Evolutionary conservation across 1,284 basidiomycete genomes (phyloP), one percentile per base, ranked within the genome.

Genomic region (Moesziomyces globuligerus): DNA sequence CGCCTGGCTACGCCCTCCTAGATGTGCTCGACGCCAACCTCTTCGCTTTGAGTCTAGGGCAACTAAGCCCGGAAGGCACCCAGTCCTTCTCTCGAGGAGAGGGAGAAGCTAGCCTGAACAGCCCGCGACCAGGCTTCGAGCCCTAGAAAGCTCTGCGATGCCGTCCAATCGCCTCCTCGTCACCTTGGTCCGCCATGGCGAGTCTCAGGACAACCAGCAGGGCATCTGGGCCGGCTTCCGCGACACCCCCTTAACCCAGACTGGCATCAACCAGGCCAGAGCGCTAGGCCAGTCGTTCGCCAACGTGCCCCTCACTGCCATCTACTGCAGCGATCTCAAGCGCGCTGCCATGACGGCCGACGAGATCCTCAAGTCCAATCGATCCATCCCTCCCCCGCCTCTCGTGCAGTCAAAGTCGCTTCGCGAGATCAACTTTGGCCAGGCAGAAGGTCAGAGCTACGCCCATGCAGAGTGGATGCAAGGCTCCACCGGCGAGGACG

Each of bases 191-290:
- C 61, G 75, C 39, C 75, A 77, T 45, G 75, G 72, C 39, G 64
- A 75, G 46, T 49, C 58, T 76, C 62, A 70, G 48, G 83, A 85
- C 70, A 86, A 85, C 54, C 74, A 84, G 41, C 83, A 81, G 50
- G 69, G 83, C 6, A 71, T 84, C 24, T 94, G 92, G 92, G 91
- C 92, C 24, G 93, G 93, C 10, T 92, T 90, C 87, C 87, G 86
- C 60, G 91, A 95, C 83, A 88, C 92, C 2, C 88, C 90, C 0
- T 85, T 94, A 5, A 90, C 91, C 17, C 89, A 89, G 71, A 91
- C 93, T 81, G 93, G 92, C 90, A 77, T 81, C 86, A 83, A 92
- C 90, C 93, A 94, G 90, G 92, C 93, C 3, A 88, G 87, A 74
- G 91, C 91, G 0, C 84, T 92, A 2, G 92, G 88, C 0, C 83